A percentile compares a stretch with the other conserved stretches of the same genome.
Conservation (phyloP, 352 stramenopile species). For the Phytopythium cucurbitacearum region DNA sequence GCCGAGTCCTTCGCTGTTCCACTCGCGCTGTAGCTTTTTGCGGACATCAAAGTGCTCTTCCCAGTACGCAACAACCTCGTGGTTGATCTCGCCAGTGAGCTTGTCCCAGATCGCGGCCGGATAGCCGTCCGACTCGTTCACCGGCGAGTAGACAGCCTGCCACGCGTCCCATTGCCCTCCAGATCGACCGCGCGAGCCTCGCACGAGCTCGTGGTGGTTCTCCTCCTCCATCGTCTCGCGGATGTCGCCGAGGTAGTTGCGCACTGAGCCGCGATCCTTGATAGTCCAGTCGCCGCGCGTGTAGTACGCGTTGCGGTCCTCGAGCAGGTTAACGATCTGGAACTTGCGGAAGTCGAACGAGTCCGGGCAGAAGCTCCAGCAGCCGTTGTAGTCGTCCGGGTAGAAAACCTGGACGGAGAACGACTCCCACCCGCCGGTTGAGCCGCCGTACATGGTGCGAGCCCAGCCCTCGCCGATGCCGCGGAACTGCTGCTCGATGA, state of each 20-base stretch:
- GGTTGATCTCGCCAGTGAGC: conserved; percentile 57
- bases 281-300: conserved; percentile 61
- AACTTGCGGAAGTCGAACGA: conserved; percentile 76
- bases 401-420: conserved; percentile 74
- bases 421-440: conserved; percentile 69
- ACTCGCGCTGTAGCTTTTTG: conserved; percentile 65
- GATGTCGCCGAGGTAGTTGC: conserved; percentile 61
- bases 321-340: conserved; percentile 61
- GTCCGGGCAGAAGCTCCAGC: conserved; percentile 77
- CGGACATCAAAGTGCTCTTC: conserved; percentile 64
- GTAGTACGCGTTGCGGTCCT: conserved; percentile 70
- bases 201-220: conserved; percentile 67
- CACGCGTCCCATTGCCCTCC: conserved; percentile 76
- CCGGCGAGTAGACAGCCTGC: conserved; percentile 65
- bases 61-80: conserved; percentile 56
- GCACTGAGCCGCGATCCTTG: conserved; percentile 56
- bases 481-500: conserved; percentile 51
- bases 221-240: conserved; percentile 71
- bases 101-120: conserved; percentile 65
- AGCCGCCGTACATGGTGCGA: conserved; percentile 75
- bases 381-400: conserved; percentile 74
- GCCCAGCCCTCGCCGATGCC: conserved; percentile 61
- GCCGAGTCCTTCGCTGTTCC: conserved; percentile 37
- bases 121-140: conserved; percentile 59
- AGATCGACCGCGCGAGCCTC: conserved; percentile 54